phyloP scores from a whole-genome alignment of 441 rosid genomes.

The Oxalis stricta region DNA sequence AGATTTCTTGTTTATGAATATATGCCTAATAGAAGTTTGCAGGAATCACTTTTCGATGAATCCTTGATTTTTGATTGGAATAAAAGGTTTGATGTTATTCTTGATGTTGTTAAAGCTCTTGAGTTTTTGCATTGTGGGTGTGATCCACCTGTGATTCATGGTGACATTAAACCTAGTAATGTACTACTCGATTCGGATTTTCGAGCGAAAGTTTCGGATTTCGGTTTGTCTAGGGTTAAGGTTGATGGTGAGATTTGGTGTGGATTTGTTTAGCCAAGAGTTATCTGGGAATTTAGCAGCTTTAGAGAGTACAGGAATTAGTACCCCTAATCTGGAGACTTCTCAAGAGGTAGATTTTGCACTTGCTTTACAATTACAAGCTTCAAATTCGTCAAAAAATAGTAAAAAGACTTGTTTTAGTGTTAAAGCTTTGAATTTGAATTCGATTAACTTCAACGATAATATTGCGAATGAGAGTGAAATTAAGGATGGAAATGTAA shows the following conservation, averaged over 20 bases:
- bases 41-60: constrained; percentile 65
- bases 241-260: constrained; percentile 67
- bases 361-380: constrained; percentile 88
- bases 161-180: constrained; percentile 91
- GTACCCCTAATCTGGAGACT: constrained; percentile 53
- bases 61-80: constrained; percentile 53
- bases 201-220: constrained; percentile 75
- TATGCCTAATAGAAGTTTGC: constrained; percentile 87
- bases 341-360: constrained; percentile 78
- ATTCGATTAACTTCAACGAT: constrained; percentile 27
- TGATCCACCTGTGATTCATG: constrained; percentile 94
- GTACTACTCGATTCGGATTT: constrained; percentile 75
- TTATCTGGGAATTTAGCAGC: constrained; percentile 54
- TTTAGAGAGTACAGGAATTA: constrained; percentile 44
- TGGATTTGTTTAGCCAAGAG: constrained; percentile 68
- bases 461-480: constrained; percentile 32
- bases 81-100: constrained; percentile 43
- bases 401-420: constrained; percentile 40
- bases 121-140: constrained; percentile 78
- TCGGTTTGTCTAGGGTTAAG: constrained; percentile 79
- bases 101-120: constrained; percentile 77
- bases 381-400: constrained; percentile 75
- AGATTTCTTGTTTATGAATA: constrained; percentile 79
- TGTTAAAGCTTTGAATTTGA: constrained; percentile 43
- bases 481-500: constrained; percentile 23